Base-by-base conservation (phyloP, 176 grass and related monocot genomes). In the Carex pumila region DNA sequence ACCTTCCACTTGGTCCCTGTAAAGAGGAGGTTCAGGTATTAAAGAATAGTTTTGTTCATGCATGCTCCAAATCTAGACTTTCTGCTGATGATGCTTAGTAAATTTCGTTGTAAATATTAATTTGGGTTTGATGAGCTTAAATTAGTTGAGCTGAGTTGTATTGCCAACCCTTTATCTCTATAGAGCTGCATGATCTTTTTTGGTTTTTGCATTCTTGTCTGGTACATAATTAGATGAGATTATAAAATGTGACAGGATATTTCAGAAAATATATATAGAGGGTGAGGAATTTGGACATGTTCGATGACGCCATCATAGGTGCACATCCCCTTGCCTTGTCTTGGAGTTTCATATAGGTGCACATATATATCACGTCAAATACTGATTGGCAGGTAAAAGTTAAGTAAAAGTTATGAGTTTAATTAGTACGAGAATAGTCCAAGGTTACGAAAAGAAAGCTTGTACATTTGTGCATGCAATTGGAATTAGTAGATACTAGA, bases 1-100 rank as follows among this genome's bases (percentile, higher is more conserved):
- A 86, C 95, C 95, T 0, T 88, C 92, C 14, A 98, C 88, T 12
- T 95, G 92, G 95, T 71, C 81, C 4, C 5, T 1, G 37, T 37
- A 7, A 17, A 30, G 5, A 55, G 19, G 31, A 32, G 72, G 22
- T 77, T 77, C 31, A 77, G 72, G 49, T 75, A 55, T 55, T 75
- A 14, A 15, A 15, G 21, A 54, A 54, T 12, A 21, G 12, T 53
- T 75, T 75, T 75, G 45, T 75, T 21, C 61, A 18, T 55, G 13
- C 61, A 18, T 55, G 19, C 52, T n/a, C 22, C 34, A 54, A 32
- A 41, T 84, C 25, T 71, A 15, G 45, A 84, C 66, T 39, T 39
- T 39, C 2, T 89, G 86, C 87, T 31, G 34, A 15, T 39, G 37
- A 39, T 39, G 37, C 37, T 6, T 39, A 39, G 37, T 39, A 39